Percentiles rank a stretch among this genome's conserved stretches.
Conservation (phyloP, 2,329 filamentous ascomycete species). For the Ophiostoma sp. region DNA sequence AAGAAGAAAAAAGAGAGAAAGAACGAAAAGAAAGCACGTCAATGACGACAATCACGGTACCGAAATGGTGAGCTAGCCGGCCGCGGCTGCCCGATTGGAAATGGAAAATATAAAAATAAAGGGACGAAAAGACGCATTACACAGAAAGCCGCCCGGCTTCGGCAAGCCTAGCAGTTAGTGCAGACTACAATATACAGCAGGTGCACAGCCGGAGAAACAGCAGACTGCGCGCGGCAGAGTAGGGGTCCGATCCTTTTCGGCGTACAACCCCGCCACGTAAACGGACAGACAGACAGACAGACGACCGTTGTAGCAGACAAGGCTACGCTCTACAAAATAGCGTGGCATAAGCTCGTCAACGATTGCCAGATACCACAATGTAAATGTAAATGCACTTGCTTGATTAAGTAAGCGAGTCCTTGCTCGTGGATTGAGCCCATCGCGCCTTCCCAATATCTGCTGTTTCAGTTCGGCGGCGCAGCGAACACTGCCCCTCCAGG, state of each 20-base stretch:
- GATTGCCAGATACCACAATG: neutral
- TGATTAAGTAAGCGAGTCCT: neutral
- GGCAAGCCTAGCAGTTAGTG: slow-evolving; percentile 7
- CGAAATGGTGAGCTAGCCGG: neutral
- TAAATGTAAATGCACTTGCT: neutral
- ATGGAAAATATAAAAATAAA: neutral
- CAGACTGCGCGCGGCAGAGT: neutral
- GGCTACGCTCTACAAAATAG: neutral
- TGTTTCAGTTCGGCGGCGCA: neutral
- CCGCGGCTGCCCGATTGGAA: neutral
- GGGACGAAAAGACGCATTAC: neutral
- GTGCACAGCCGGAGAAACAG: neutral
- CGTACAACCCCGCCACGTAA: neutral
- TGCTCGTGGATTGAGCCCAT: neutral
- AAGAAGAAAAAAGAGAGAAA: neutral
- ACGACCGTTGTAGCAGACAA: neutral
- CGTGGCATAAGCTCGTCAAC: neutral
- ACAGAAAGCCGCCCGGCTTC: slow-evolving; percentile 1
- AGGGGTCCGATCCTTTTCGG: neutral
- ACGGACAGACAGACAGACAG: neutral
- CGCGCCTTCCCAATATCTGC: neutral
- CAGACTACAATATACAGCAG: neutral
- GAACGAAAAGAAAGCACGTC: neutral
- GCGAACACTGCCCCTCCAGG: slow-evolving; percentile 2
- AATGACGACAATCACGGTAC: slow-evolving; percentile 1